These are phyloP conservation scores for Melampsora larici-populina DNA, from an alignment of 1,284 basidiomycete genomes.

Conservation along the genomic window DNA sequence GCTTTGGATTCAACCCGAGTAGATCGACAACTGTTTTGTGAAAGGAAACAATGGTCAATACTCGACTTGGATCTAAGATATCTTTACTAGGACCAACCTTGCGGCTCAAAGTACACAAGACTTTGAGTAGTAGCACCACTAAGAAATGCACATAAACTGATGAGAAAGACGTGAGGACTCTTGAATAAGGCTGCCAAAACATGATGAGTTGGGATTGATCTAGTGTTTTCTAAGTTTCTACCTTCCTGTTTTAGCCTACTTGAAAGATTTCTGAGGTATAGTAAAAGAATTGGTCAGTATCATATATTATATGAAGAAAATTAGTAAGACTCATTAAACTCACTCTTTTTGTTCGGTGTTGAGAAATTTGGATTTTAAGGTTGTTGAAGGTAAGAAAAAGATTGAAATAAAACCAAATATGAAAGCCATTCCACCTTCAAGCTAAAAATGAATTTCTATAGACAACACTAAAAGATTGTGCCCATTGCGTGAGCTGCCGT, in stretches of 20 bases:
- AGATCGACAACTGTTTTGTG: background rate
- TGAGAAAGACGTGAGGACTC: background rate
- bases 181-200: background rate
- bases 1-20: too few relatives aligned
- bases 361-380: background rate
- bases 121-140: background rate
- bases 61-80: too few relatives aligned
- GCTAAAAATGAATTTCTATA: too few relatives aligned
- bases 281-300: background rate
- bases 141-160: background rate
- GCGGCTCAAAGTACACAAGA: background rate
- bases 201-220: background rate
- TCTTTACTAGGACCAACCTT: background rate
- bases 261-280: background rate
- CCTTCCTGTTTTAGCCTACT: background rate
- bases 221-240: slow-evolving; percentile 1
- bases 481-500: too few relatives aligned
- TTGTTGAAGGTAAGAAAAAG: background rate
- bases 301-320: background rate
- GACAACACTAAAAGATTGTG: too few relatives aligned
- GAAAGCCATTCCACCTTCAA: background rate
- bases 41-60: background rate
- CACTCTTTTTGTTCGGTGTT: background rate
- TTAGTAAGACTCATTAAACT: background rate
- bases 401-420: background rate